Percentiles rank a stretch among this genome's conserved stretches.
These are phyloP conservation scores for Cryptosporidium sp. DNA, from an alignment of 169 alveolate species.

Conservation along the genomic window DNA sequence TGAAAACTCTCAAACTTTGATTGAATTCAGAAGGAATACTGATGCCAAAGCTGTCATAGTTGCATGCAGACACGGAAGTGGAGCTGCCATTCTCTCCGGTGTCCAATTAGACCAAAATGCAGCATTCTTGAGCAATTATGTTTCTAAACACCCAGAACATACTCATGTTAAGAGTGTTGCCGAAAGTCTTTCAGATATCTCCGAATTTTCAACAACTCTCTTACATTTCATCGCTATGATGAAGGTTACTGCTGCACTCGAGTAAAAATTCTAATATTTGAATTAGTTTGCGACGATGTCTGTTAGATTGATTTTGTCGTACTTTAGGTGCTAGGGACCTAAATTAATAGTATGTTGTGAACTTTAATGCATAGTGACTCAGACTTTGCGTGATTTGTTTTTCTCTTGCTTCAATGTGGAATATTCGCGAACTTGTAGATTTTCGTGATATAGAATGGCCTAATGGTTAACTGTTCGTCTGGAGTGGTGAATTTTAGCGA, in stretches of 20 bases:
- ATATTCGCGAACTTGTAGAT: too few relatives aligned
- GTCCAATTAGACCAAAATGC: constrained; percentile 47
- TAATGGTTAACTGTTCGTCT: too few relatives aligned
- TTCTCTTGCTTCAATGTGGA: too few relatives aligned
- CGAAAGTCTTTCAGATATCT: constrained; percentile 2
- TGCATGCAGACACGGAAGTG: constrained; percentile 48
- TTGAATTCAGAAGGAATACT: constrained; percentile 16
- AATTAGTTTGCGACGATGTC: background rate
- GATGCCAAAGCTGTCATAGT: constrained; percentile 27
- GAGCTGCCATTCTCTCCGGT: constrained; percentile 48
- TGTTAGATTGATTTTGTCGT: background rate
- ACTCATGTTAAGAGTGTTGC: background rate
- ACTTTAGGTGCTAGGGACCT: background rate
- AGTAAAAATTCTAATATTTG: background rate
- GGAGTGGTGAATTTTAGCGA: too few relatives aligned
- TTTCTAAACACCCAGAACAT: background rate
- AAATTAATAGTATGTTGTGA: too few relatives aligned
- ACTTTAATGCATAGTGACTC: background rate
- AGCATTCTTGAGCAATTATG: background rate
- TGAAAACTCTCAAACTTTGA: background rate
- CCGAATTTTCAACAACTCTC: background rate
- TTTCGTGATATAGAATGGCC: too few relatives aligned
- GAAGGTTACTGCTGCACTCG: background rate
- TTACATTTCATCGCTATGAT: constrained; percentile 1
- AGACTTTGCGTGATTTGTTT: too few relatives aligned